Conservation (phyloP, 2,329 filamentous ascomycete genomes). For the Aspergillus sergii region DNA sequence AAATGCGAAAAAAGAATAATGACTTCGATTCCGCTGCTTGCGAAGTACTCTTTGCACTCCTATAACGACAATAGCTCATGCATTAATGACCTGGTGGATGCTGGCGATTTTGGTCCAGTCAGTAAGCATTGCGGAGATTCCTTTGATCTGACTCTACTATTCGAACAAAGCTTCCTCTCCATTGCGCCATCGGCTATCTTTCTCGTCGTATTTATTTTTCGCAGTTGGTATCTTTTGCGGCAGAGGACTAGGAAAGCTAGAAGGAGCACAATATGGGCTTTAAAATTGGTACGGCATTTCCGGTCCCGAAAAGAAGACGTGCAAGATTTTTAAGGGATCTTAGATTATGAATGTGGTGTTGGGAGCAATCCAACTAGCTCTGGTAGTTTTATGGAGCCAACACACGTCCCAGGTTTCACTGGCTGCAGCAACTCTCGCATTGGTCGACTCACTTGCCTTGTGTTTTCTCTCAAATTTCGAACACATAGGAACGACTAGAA, state of each 20-base stretch:
- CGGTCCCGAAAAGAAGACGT: not conserved
- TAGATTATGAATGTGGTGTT: not conserved
- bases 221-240: not conserved
- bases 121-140: not conserved
- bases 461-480: not conserved
- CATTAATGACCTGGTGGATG: not conserved
- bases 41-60: not conserved
- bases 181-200: not conserved
- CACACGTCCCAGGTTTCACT: not conserved
- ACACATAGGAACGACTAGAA: not conserved
- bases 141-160: not conserved
- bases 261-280: not conserved
- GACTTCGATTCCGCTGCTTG: not conserved
- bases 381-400: not conserved
- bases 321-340: not conserved
- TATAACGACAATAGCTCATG: not conserved
- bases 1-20: not conserved
- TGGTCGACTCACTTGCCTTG: not conserved
- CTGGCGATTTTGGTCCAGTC: not conserved
- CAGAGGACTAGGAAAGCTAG: not conserved
- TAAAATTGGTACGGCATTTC: not conserved
- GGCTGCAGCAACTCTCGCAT: not conserved
- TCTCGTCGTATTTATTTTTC: not conserved
- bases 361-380: not conserved
- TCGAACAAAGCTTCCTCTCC: not conserved